A percentile compares a stretch with the other conserved stretches of the same genome.
Evolutionary conservation across 495 filamentous ascomycete genomes (phyloP).

Genomic region (Hypomontagnella submonticulosa): DNA sequence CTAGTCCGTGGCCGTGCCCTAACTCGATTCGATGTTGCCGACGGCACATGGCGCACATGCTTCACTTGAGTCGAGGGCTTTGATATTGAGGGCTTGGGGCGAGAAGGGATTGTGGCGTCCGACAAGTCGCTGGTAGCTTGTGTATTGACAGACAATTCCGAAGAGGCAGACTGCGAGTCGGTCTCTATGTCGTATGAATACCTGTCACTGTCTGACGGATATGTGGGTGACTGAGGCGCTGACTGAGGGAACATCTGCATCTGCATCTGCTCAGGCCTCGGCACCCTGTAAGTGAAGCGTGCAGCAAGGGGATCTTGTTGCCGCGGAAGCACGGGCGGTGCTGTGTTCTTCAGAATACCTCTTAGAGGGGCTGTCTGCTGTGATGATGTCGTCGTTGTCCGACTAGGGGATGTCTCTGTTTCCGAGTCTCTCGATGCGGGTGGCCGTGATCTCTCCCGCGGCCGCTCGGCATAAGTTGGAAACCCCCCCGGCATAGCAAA

Average conservation of each 20-base stretch:
- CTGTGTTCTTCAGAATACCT: conserved; percentile 48
- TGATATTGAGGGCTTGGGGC: conserved; percentile 39
- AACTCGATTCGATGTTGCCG: conserved; percentile 33
- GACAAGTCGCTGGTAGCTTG: conserved; percentile 55
- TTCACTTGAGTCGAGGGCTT: conserved; percentile 44
- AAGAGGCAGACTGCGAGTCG: conserved; percentile 57
- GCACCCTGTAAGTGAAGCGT: conserved; percentile 43
- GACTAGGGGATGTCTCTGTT: conserved; percentile 38
- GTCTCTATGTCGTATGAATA: conserved; percentile 49
- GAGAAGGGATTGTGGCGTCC: conserved; percentile 38
- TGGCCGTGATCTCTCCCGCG: conserved; percentile 41
- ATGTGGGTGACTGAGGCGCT: conserved; percentile 44
- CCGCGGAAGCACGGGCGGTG: conserved; percentile 15
- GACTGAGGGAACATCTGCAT: conserved; percentile 10
- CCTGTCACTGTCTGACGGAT: conserved; percentile 44
- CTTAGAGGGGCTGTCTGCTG: conserved; percentile 38
- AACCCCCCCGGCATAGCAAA: conserved; percentile 46
- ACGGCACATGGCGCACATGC: conserved; percentile 48
- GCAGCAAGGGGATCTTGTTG: conserved; percentile 45
- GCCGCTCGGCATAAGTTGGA: conserved; percentile 37
- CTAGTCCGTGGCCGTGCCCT: conserved; percentile 49
- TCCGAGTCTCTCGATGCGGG: conserved; percentile 41
- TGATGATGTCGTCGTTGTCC: conserved; percentile 29
- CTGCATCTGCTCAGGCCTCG: conserved; percentile 32
- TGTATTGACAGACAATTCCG: conserved; percentile 58